Base-by-base conservation (phyloP, 257 asterid species). In the Eustoma russellianum region DNA sequence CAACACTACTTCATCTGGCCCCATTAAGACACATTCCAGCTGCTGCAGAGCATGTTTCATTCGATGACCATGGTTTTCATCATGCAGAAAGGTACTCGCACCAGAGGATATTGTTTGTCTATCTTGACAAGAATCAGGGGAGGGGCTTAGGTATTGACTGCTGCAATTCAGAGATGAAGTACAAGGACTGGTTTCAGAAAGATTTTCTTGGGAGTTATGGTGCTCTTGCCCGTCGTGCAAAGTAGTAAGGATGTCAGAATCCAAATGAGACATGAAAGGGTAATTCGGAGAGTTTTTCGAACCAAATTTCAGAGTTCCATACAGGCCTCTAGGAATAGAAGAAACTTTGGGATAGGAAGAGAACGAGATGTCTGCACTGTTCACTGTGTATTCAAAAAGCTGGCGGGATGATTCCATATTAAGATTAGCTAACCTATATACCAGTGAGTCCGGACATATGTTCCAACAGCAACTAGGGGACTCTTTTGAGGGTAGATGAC, bases 11-110 rank as follows among this genome's bases (percentile, higher is more conserved):
- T 72, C 76, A 44, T 84, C 93, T 3, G 85, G 79, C 34, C 76
- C 87, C 97, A 89, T 83, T 49, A 86, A 83, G 62, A 72, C 85
- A 58, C 70, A 77, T 62, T 91, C 98, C 65, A 86, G 40, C 41
- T 80, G 79, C 53, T 62, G 79, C 72, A 91, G 60, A 17, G 83
- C 75, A 63, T 72, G 69, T 59, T 71, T 76, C 64, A 77, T 71
- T 67, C 55, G 71, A 13, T 50, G 83, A 60, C 58, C 78, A 64
- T 58, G 59, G 56, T 50, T 76, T 50, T 73, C 72, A 71, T 67
- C 68, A 50, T 74, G 69, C 18, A 52, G 55, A 33, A 44, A 68
- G 17, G 75, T 50, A 15, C 65, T 56, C 18, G 50, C 68, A 17
- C 70, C 67, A 16, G 81, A 71, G 57, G 19, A 59, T 65, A 50